phyloP scores from a whole-genome alignment of 176 grass and related monocot species.

The maize (Zea mays) region Zm-B73-REFERENCE-NAM-5.0 NC_050099.1:204992001-204992500 shows the following conservation, averaged over 20 bases:
- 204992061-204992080: not conserved
- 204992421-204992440: no score
- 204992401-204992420: no score
- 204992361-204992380: slow-evolving; percentile 41
- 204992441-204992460: no score
- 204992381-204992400: not conserved
- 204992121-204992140: not conserved
- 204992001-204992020: not conserved
- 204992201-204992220: not conserved
- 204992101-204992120: not conserved
- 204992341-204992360: slow-evolving; percentile 73
- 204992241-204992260: not conserved
- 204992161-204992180: not conserved
- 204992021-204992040: not conserved
- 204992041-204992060: not conserved
- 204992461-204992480: no score
- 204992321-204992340: slow-evolving; percentile 63
- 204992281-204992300: not conserved
- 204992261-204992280: not conserved
- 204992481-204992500: no score
- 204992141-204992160: not conserved
- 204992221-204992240: no score
- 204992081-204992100: no score
- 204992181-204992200: not conserved
- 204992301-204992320: slow-evolving; percentile 25